Conservation (phyloP, 176 grass and related monocot genomes). For the Microstegium vimineum region DNA sequence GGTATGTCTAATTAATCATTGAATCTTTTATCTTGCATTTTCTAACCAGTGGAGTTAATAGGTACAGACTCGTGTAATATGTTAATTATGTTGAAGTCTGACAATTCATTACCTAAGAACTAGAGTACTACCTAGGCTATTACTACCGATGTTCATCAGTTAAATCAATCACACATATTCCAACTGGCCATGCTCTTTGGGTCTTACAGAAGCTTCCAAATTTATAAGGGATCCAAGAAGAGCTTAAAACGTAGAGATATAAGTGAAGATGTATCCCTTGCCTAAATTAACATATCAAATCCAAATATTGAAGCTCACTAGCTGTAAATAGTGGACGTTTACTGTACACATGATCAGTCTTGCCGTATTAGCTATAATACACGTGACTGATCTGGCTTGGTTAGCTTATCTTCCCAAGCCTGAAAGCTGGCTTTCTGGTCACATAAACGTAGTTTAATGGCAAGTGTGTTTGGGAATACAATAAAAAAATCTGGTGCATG, state of each 20-base stretch:
- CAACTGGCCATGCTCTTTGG: not conserved
- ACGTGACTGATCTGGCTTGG: conserved; percentile 15
- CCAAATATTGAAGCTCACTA: not conserved
- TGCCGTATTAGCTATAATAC: conserved; percentile 14
- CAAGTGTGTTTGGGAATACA: conserved; percentile 16
- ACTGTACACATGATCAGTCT: conserved; percentile 2
- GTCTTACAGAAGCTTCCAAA: not conserved
- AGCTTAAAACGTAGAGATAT: not conserved
- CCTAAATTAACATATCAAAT: not conserved
- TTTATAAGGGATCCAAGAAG: not conserved
- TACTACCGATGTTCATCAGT: not conserved
- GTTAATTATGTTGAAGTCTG: not conserved
- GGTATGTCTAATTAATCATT: conserved; percentile 31
- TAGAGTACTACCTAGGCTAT: not conserved
- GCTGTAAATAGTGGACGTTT: conserved; percentile 1
- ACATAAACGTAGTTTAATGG: conserved; percentile 15
- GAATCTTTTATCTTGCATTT: not conserved
- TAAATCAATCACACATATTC: not conserved
- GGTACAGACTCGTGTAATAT: not conserved
- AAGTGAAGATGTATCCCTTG: not conserved
- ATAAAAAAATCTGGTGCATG: not conserved
- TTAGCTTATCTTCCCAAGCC: conserved; percentile 19
- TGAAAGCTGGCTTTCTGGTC: conserved; percentile 1
- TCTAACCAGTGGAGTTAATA: not conserved
- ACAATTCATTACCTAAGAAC: not conserved